These are phyloP conservation scores for Kwoniella shivajii DNA, from an alignment of 1,284 basidiomycete species.

Conservation along the genomic window DNA sequence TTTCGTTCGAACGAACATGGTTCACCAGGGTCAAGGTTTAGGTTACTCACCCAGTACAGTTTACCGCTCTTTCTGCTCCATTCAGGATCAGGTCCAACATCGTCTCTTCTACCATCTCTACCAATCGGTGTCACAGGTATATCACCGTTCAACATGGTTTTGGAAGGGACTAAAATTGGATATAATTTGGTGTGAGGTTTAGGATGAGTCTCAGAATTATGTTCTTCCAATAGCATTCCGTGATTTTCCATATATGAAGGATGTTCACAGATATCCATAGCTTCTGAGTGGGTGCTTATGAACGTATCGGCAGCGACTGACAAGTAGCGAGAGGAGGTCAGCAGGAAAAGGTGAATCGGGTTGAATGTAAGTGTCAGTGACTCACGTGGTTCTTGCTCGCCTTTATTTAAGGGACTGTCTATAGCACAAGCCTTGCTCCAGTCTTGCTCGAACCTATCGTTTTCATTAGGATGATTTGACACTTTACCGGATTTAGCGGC, in stretches of 20 bases:
- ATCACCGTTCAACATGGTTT: constrained; percentile 51
- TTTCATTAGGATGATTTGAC: constrained; percentile 41
- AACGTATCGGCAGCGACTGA: constrained; percentile 47
- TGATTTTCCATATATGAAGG: constrained; percentile 52
- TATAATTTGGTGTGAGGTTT: constrained; percentile 49
- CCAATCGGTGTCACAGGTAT: constrained; percentile 54
- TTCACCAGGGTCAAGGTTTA: neutral
- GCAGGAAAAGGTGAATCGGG: neutral
- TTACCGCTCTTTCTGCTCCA: constrained; percentile 45
- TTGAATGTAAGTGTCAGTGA: neutral
- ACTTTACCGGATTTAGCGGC: constrained; percentile 42
- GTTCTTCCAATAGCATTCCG: constrained; percentile 52
- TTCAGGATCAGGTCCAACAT: constrained; percentile 49
- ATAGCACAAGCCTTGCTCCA: constrained; percentile 49
- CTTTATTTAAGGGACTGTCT: constrained; percentile 45
- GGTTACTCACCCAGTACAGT: constrained; percentile 51
- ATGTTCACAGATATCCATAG: constrained; percentile 55
- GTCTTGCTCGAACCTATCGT: constrained; percentile 43
- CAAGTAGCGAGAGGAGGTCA: neutral
- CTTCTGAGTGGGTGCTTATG: constrained; percentile 42
- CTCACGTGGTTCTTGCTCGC: constrained; percentile 43
- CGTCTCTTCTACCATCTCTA: constrained; percentile 46
- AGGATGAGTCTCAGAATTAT: constrained; percentile 46
- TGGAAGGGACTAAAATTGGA: constrained; percentile 52
- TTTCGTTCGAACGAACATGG: too few species aligned